These are phyloP conservation scores for Diaporthe longicolla DNA, from an alignment of 2,329 filamentous ascomycete genomes.

Conservation along the genomic window DNA sequence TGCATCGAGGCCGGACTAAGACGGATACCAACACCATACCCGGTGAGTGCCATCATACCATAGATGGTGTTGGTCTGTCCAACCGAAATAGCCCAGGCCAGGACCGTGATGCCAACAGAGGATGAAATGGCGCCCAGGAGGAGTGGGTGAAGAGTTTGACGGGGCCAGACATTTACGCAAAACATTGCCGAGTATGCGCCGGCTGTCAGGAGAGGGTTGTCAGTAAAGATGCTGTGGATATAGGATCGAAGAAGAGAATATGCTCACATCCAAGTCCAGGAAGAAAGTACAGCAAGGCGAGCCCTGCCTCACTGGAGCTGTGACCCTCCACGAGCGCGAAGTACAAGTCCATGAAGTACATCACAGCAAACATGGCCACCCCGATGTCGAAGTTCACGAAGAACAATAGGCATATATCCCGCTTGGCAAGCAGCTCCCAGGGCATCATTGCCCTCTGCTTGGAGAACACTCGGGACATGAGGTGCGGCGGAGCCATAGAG, in stretches of 20 bases:
- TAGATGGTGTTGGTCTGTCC: conserved; percentile 67
- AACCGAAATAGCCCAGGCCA: conserved; percentile 69
- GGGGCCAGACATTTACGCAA: conserved; percentile 72
- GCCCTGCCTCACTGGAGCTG: conserved; percentile 62
- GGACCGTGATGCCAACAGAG: conserved; percentile 69
- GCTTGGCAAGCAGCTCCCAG: conserved; percentile 68
- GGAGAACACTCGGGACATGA: conserved; percentile 63
- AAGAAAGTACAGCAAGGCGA: conserved; percentile 74
- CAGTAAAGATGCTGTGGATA: background rate
- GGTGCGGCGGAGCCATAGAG: conserved; percentile 64
- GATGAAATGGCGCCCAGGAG: conserved; percentile 70
- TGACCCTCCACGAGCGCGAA: conserved; percentile 74
- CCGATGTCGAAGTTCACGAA: conserved; percentile 73
- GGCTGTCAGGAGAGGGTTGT: conserved; percentile 47
- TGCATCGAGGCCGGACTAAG: conserved; percentile 75
- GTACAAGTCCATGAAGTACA: conserved; percentile 79
- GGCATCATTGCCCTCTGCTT: conserved; percentile 75
- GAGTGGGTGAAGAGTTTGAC: conserved; percentile 73
- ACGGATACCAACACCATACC: conserved; percentile 74
- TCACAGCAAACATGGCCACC: conserved; percentile 65
- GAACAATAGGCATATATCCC: conserved; percentile 73
- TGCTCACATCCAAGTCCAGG: conserved; percentile 71
- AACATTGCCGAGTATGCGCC: conserved; percentile 72
- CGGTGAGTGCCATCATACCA: conserved; percentile 76
- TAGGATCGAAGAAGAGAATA: background rate